Percentiles rank a stretch among this genome's conserved stretches.
Conservation (phyloP, 768 basidiomycete genomes). For the Leccinum incarnatum region DNA sequence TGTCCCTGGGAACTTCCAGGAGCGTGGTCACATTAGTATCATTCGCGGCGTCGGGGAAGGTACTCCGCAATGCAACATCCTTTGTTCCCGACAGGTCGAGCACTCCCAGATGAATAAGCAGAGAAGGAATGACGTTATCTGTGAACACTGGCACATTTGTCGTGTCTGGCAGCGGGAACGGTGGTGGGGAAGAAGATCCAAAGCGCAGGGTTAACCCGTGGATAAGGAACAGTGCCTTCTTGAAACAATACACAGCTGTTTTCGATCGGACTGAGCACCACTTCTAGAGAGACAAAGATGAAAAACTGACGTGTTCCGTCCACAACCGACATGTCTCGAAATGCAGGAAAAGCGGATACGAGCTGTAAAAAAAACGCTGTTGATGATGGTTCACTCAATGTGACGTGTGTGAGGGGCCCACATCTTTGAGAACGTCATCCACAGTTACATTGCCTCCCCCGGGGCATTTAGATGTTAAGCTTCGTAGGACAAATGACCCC, state of each 20-base stretch:
- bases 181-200: conserved; percentile 46
- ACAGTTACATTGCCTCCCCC: conserved; percentile 37
- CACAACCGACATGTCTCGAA: conserved; percentile 72
- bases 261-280: background rate
- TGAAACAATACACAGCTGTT: conserved; percentile 83
- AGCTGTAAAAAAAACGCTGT: conserved; percentile 44
- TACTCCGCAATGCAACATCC: conserved; percentile 38
- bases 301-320: conserved; percentile 52
- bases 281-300: conserved; percentile 3
- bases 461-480: conserved; percentile 45
- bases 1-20: conserved; percentile 33
- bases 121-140: conserved; percentile 83
- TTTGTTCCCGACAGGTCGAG: conserved; percentile 55
- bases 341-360: conserved; percentile 74
- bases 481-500: conserved; percentile 71
- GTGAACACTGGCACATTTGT: conserved; percentile 62
- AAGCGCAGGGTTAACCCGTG: conserved; percentile 70
- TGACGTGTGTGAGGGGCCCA: conserved; percentile 31
- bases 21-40: conserved; percentile 39
- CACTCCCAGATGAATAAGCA: conserved; percentile 73
- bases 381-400: conserved; percentile 1
- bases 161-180: conserved; percentile 64
- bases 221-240: conserved; percentile 83
- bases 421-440: conserved; percentile 64
- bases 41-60: conserved; percentile 50